Evolutionary conservation across 495 filamentous ascomycete genomes (phyloP), one percentile per base, ranked within the genome.

Genomic region (Evernia prunastri): DNA sequence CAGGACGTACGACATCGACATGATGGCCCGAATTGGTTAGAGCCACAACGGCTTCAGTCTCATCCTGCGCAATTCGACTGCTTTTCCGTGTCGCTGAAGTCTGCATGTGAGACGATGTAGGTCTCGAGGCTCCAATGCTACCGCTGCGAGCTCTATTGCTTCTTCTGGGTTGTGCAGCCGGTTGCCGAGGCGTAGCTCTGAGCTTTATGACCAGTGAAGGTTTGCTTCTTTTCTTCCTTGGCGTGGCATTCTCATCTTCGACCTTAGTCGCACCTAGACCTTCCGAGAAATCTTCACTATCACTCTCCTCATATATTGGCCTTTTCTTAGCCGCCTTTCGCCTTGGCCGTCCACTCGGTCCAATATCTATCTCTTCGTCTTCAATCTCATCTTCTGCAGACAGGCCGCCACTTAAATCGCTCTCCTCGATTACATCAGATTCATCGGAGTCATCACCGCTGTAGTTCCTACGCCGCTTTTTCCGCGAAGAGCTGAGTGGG

Each of bases 21-120:
- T 95, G 89, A 68, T 80, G 84, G 17, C 91, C 91, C 4, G 91
- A 95, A 69, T 86, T 87, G 0, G 90, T 86, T 39, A 96, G 77
- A 23, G 81, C 85, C 49, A 86, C 76, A 18, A 88, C 79, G 20
- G 87, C 81, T 45, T 84, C 83, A 8, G 80, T 78, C 12, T 82
- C 76, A 62, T 83, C 84, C 51, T 84, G 82, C 25, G 79, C 82
- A 10, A 82, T 80, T 23, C 86, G 83, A 66, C 85, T 87, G 42
- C 78, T 84, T 61, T 84, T 79, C 58, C 84, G 76, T 18, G 77
- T 78, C 18, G 64, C 71, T n/a, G 65, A 67, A 53, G 65, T 56
- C 7, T 63, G 65, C 11, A 73, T 71, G 27, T 70, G 71, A 59
- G 67, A 67, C n/a, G 68, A 72, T 11, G 73, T 63, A n/a, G 75